Evolutionary conservation across 2,329 filamentous ascomycete species (phyloP), one percentile per base, ranked within the genome.

Genomic region (Rugonectria rugulosa): DNA sequence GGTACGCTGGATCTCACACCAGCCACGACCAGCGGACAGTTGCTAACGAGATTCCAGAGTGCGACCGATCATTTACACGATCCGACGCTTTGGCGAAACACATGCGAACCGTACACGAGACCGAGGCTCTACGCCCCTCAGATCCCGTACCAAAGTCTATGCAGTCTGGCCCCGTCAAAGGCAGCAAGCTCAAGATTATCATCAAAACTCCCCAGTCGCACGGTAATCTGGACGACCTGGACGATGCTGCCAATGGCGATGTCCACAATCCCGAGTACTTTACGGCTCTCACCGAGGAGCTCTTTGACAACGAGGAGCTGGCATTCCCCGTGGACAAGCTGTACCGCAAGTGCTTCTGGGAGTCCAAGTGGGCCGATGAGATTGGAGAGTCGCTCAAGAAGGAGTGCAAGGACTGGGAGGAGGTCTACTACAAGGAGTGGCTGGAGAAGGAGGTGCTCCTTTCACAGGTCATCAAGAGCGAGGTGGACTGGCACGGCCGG

Each of bases 41-140:
- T 11, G 20, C 58, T 59, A 45, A 66, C 31, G 6, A 21, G 72
- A 57, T 67, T 41, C 34, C 67, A 96, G 95, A 99, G 83, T 99
- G 95, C 77, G 95, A 99, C 72, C 89, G 94, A 58, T 93, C 93
- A 26, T 99, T 99, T 68, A 99, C 95, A 3, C 85, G 95, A 62
- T 97, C 94, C 20, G 95, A 99, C 69, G 95, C 95, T 11, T 82
- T 99, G 0, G 92, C 94, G 2, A 99, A 99, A 75, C 95, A 99
- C 73, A 98, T 98, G 92, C 90, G 95, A 66, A 98, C 95, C 14
- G 93, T 99, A 31, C 95, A 99, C 78, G 95, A 99, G 73, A 97
- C 94, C 4, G 95, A 99, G 76, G 90, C 92, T 14, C 81, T 97
- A 19, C 88, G 91, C n/a, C 90, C 91, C 5, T 87, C 85, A 14